phyloP scores from a whole-genome alignment of 495 filamentous ascomycete species.

The Penicillium dipodomyicola region DNA sequence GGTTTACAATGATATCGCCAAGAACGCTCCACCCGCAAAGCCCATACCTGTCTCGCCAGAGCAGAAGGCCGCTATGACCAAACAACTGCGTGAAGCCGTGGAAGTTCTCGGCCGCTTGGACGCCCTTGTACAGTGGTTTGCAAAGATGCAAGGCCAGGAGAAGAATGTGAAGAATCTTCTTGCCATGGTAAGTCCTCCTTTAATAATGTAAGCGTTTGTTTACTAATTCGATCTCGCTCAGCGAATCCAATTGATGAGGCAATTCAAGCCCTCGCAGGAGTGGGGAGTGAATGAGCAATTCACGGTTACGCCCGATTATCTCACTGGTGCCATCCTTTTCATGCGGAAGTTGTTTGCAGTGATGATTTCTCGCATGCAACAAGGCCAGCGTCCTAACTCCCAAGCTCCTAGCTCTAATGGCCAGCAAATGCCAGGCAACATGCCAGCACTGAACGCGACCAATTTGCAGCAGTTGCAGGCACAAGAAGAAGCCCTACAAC shows the following conservation, averaged over 20 bases:
- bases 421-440: slow-evolving; percentile 33
- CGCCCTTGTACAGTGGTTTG: slow-evolving; percentile 40
- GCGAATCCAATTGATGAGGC: slow-evolving; percentile 57
- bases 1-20: slow-evolving; percentile 40
- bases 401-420: slow-evolving; percentile 27
- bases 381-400: slow-evolving; percentile 31
- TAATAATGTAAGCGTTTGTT: neutral
- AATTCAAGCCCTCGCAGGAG: slow-evolving; percentile 53
- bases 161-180: slow-evolving; percentile 43
- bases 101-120: slow-evolving; percentile 44
- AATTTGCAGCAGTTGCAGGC: slow-evolving; percentile 61
- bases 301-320: slow-evolving; percentile 54
- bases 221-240: slow-evolving; percentile 32
- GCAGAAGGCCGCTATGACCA: slow-evolving; percentile 46
- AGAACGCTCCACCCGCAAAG: slow-evolving; percentile 29
- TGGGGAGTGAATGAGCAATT: slow-evolving; percentile 55
- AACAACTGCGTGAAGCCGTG: slow-evolving; percentile 43
- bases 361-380: slow-evolving; percentile 42
- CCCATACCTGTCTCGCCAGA: slow-evolving; percentile 40
- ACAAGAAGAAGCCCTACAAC: slow-evolving; percentile 45
- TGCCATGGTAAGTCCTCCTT: slow-evolving; percentile 37
- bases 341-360: slow-evolving; percentile 42
- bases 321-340: slow-evolving; percentile 51
- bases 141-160: slow-evolving; percentile 41
- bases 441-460: slow-evolving; percentile 57